Conservation (phyloP, 805 yeast genomes). For the Barnettozyma sucrosica region DNA sequence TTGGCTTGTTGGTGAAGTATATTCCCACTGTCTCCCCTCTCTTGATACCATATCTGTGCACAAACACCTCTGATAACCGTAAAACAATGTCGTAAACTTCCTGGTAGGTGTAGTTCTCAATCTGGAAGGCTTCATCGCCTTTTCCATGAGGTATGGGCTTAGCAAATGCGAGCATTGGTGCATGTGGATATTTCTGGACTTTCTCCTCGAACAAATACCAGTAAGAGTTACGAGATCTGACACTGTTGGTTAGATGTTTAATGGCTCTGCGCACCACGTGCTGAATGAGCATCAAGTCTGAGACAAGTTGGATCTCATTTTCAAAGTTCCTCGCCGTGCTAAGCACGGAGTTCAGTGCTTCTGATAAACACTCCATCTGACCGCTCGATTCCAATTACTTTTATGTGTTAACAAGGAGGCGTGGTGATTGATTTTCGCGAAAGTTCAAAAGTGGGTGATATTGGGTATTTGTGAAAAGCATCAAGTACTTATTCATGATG, state of each 20-base stretch:
- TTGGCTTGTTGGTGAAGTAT: slow-evolving; percentile 76
- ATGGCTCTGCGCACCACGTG: slow-evolving; percentile 20
- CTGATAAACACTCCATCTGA: slow-evolving; percentile 2
- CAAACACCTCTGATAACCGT: slow-evolving; percentile 59
- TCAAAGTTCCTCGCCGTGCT: neutral
- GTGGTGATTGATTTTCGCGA: too few species aligned
- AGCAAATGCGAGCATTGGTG: slow-evolving; percentile 56
- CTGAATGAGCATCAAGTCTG: slow-evolving; percentile 17
- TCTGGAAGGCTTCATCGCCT: slow-evolving; percentile 49
- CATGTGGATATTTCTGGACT: slow-evolving; percentile 43
- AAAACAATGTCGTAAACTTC: slow-evolving; percentile 64
- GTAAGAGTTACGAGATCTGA: slow-evolving; percentile 32
- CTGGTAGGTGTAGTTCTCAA: slow-evolving; percentile 62
- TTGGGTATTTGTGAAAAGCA: too few species aligned
- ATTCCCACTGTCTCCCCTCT: slow-evolving; percentile 67
- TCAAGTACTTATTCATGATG: too few species aligned
- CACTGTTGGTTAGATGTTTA: slow-evolving; percentile 10
- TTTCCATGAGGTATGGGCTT: slow-evolving; percentile 29
- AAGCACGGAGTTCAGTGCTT: neutral
- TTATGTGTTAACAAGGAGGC: too few species aligned
- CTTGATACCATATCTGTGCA: slow-evolving; percentile 55
- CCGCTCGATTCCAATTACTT: neutral
- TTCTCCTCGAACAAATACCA: slow-evolving; percentile 66
- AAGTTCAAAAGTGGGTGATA: too few species aligned
- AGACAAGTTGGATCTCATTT: slow-evolving; percentile 8